These are phyloP conservation scores for Penicillium rolfsii DNA, from an alignment of 2,329 filamentous ascomycete genomes.

Conservation along the genomic window DNA sequence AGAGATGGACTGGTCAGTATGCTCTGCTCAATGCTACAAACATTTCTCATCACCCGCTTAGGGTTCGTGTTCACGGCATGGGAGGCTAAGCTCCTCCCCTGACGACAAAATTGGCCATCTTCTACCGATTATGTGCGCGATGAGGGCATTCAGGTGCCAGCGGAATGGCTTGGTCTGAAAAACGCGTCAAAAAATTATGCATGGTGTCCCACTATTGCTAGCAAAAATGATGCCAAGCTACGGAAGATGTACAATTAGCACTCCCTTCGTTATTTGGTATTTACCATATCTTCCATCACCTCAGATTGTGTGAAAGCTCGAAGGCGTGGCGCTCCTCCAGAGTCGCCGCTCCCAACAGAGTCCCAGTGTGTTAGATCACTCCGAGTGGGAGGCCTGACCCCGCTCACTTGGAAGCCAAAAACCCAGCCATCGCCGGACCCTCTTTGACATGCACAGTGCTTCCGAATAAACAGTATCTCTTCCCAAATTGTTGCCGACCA, in stretches of 20 bases:
- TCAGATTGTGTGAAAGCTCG: too few relatives aligned
- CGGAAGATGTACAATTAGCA: not conserved
- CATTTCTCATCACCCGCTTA: not conserved
- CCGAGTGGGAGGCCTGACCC: not conserved
- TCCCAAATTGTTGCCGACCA: not conserved
- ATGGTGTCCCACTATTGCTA: not conserved
- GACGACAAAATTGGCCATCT: not conserved
- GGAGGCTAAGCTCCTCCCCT: not conserved
- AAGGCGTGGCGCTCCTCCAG: too few relatives aligned
- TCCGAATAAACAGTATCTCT: not conserved
- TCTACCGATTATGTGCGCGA: constrained; percentile 1
- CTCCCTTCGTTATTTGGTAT: too few relatives aligned
- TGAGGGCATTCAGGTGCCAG: not conserved
- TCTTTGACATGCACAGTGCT: not conserved
- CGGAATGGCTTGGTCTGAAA: not conserved
- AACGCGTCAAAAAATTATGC: not conserved
- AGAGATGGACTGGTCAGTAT: not conserved
- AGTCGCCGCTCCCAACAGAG: too few relatives aligned
- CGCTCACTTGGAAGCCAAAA: not conserved
- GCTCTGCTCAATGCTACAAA: not conserved
- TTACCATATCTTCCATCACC: too few relatives aligned
- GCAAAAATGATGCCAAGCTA: too few relatives aligned
- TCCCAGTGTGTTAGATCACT: too few relatives aligned
- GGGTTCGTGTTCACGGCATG: not conserved
- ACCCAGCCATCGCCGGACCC: not conserved